Base-by-base conservation (phyloP, 352 stramenopile genomes). In the Pythium guiyangense region DNA sequence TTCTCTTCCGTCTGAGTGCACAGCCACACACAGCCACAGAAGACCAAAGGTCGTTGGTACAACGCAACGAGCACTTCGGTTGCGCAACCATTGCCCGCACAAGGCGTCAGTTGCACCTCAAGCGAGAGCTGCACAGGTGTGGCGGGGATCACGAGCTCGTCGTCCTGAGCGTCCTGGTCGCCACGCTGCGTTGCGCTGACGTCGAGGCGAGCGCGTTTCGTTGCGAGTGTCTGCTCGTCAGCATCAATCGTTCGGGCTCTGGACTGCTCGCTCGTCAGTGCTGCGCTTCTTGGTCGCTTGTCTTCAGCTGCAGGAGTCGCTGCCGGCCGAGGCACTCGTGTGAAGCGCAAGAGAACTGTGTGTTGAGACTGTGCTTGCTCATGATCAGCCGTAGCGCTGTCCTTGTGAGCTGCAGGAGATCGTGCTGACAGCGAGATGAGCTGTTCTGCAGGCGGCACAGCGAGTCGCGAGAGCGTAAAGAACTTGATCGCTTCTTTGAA, bases 1-100 rank as follows among this genome's bases (percentile, higher is more conserved):
- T 69, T 77, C 31, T 69, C 45, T 34, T 91, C 74, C 42, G 74
- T 58, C 73, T 91, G 67, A n/a, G 6, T 20, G 27, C 9, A 26
- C 29, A 31, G 17, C 31, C 6, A 20, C 37, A 37, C 20, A 12
- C n/a, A n/a, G n/a, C n/a, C n/a, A n/a, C n/a, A n/a, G n/a, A n/a
- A n/a, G 6, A 22, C 29, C 0, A n/a, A n/a, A 14, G n/a, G 22
- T 52, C 29, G 11, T 18, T 25, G 46, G 3, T 15, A 58, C 5
- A 20, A 25, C 34, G 42, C 44, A 43, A 25, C 29, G 1, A 39
- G 42, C 17, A 42, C n/a, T n/a, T n/a, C n/a, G n/a, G n/a, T n/a
- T n/a, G n/a, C n/a, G n/a, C n/a, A n/a, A 9, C 29, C 29, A 34
- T 37, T 11, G 31, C 6, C n/a, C n/a, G n/a, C 31, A 37, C 31